Evolutionary conservation across 805 yeast genomes (phyloP).

Genomic region (Huiozyma naganishii): DNA sequence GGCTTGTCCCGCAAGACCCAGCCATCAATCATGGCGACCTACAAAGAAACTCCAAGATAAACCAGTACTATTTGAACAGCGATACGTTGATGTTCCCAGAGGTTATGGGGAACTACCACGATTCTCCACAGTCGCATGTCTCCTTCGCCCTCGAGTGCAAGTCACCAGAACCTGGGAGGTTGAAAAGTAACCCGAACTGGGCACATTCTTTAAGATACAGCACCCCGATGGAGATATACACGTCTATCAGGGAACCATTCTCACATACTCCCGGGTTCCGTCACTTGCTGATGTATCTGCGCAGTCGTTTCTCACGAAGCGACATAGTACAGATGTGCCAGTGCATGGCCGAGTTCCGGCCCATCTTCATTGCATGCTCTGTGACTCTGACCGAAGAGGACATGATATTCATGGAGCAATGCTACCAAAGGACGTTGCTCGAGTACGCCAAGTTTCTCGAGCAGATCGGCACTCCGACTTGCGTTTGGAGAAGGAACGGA

Average conservation of each 20-base stretch:
- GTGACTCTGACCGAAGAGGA: constrained; percentile 83
- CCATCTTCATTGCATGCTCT: constrained; percentile 87
- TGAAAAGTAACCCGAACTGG: constrained; percentile 20
- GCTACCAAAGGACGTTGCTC: constrained; percentile 82
- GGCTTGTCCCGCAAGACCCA: constrained; percentile 11
- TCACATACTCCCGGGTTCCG: constrained; percentile 89
- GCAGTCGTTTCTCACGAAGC: constrained; percentile 55
- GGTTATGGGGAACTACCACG: constrained; percentile 25
- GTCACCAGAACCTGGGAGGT: constrained; percentile 12
- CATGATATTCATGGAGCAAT: constrained; percentile 88
- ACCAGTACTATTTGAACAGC: constrained; percentile 58
- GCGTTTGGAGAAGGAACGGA: constrained; percentile 93
- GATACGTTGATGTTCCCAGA: constrained; percentile 46
- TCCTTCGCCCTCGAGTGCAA: constrained; percentile 21
- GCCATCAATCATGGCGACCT: constrained; percentile 5
- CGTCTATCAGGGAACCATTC: constrained; percentile 63
- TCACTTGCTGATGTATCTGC: constrained; percentile 60
- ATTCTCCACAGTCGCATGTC: constrained; percentile 3
- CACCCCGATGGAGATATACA: constrained; percentile 74
- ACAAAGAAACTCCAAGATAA: constrained; percentile 28
- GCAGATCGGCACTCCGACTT: constrained; percentile 85
- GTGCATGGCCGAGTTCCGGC: constrained; percentile 82
- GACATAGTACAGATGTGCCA: constrained; percentile 75
- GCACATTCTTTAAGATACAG: constrained; percentile 32
- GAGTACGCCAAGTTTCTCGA: constrained; percentile 81